Percentiles rank a stretch among this genome's conserved stretches.
phyloP scores from a whole-genome alignment of 2,329 filamentous ascomycete species.

The Pseudogymnoascus destructans region DNA sequence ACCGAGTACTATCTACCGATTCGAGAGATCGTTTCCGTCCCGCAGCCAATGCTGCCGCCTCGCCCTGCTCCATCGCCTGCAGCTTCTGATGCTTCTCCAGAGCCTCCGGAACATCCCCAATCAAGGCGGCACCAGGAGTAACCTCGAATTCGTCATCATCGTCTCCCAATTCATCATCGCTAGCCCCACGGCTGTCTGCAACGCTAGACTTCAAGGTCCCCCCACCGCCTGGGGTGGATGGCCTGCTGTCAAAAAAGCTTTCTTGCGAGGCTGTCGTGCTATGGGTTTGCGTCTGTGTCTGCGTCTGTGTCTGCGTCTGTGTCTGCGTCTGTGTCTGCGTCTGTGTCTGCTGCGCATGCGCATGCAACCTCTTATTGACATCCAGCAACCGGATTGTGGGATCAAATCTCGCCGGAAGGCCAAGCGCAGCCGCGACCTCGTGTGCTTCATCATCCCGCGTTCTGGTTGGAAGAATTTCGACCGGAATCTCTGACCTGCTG shows the following conservation, averaged over 20 bases:
- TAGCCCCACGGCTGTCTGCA: constrained; percentile 22
- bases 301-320: not conserved
- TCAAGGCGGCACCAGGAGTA: constrained; percentile 20
- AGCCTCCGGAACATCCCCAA: constrained; percentile 15
- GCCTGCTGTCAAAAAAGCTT: constrained; percentile 14
- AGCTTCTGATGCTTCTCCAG: constrained; percentile 36
- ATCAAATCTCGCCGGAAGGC: constrained; percentile 48
- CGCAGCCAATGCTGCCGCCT: constrained; percentile 37
- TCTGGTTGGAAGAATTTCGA: constrained; percentile 15
- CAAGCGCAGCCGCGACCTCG: constrained; percentile 48
- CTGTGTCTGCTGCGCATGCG: constrained; percentile 3
- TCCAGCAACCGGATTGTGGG: constrained; percentile 48
- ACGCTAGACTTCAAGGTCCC: constrained; percentile 29
- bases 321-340: not conserved
- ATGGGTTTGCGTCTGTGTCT: not conserved
- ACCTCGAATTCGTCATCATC: constrained; percentile 25
- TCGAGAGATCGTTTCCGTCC: constrained; percentile 12
- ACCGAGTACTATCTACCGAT: constrained; percentile 19
- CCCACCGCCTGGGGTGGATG: constrained; percentile 18
- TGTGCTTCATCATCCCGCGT: constrained; percentile 48
- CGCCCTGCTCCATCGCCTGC: constrained; percentile 47
- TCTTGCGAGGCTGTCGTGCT: not conserved
- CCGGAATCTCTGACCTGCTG: constrained; percentile 16
- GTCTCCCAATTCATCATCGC: constrained; percentile 26
- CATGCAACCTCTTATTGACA: constrained; percentile 16